A percentile compares a stretch with the other conserved stretches of the same genome.
phyloP scores from a whole-genome alignment of 768 basidiomycete genomes.

The Boletus eberwhitei region DNA sequence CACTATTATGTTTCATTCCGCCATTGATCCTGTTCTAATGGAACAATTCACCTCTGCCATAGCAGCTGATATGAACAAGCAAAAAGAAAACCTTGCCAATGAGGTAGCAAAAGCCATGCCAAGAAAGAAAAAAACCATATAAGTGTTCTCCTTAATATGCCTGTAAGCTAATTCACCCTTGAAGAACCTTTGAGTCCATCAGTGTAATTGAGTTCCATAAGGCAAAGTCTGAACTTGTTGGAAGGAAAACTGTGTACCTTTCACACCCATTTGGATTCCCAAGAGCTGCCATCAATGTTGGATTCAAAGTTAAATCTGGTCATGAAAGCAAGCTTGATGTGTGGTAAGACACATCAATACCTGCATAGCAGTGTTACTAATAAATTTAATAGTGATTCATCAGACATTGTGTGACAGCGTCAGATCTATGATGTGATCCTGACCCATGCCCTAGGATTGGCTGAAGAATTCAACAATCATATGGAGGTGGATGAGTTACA shows the following conservation, averaged over 20 bases:
- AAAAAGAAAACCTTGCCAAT: neutral
- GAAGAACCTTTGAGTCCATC: neutral
- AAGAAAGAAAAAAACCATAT: neutral
- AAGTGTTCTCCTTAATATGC: neutral
- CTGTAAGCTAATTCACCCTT: neutral
- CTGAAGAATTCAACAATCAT: neutral
- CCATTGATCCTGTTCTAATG: too few relatives aligned
- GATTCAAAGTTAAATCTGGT: neutral
- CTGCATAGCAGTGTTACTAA: too few relatives aligned
- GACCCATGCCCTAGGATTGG: neutral
- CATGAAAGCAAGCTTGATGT: neutral
- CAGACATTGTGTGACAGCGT: neutral
- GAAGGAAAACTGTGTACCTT: neutral
- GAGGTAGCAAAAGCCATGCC: neutral
- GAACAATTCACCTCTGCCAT: too few relatives aligned
- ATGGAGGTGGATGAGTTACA: neutral
- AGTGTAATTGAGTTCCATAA: neutral
- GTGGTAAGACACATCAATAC: too few relatives aligned
- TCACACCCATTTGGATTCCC: neutral
- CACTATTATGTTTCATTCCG: too few relatives aligned
- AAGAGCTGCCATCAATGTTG: neutral
- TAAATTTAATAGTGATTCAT: too few relatives aligned
- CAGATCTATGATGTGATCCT: neutral
- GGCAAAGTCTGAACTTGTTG: neutral
- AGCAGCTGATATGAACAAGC: too few relatives aligned